phyloP scores from a whole-genome alignment of 345 rosid species.

The Melaleuca alternifolia region DNA sequence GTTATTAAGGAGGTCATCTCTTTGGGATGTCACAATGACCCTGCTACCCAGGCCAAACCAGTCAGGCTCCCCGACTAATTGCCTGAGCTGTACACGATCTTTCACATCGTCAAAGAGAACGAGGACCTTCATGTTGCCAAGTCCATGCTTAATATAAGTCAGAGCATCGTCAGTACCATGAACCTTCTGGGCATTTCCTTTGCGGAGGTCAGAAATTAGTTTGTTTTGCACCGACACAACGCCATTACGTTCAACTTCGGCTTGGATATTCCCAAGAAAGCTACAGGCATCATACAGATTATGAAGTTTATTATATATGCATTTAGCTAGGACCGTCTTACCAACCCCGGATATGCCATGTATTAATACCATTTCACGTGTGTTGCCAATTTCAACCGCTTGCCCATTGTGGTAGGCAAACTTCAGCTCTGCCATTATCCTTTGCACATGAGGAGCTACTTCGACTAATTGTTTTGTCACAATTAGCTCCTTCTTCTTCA shows the following conservation, averaged over 20 bases:
- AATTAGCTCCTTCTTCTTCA: neutral
- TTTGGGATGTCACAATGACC: slow-evolving; percentile 7
- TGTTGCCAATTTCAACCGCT: neutral
- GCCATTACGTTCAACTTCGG: neutral
- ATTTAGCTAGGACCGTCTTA: neutral
- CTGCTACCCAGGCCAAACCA: slow-evolving; percentile 7
- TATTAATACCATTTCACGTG: neutral
- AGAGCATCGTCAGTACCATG: neutral
- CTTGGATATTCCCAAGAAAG: neutral
- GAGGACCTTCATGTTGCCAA: neutral
- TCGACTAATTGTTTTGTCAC: neutral
- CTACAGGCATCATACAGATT: neutral
- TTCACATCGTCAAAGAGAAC: slow-evolving; percentile 14
- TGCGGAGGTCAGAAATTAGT: neutral
- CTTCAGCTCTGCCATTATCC: neutral
- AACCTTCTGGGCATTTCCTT: neutral
- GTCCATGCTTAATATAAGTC: neutral
- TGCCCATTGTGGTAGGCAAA: neutral
- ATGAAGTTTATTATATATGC: neutral
- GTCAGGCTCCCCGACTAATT: neutral
- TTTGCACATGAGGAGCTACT: neutral
- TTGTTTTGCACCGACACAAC: neutral
- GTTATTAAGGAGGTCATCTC: neutral
- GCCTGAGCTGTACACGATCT: neutral
- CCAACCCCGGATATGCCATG: neutral